These are phyloP conservation scores for Lagenidium giganteum DNA, from an alignment of 352 stramenopile genomes.

Conservation along the genomic window DNA sequence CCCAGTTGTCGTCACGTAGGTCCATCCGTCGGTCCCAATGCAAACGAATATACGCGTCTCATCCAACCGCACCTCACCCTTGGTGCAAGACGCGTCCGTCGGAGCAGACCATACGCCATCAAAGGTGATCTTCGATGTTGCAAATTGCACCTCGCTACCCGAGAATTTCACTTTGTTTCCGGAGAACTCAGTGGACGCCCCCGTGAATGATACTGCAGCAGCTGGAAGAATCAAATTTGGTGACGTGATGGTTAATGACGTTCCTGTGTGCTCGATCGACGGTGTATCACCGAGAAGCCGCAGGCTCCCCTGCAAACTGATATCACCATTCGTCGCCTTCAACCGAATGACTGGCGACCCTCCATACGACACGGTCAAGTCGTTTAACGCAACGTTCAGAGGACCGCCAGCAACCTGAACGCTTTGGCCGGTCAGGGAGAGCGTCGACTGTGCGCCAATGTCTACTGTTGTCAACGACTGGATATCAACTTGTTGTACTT, in stretches of 20 bases:
- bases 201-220: constrained; percentile 3
- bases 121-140: constrained; percentile 14
- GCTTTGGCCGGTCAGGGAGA: constrained; percentile 25
- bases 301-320: constrained; percentile 21
- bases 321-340: constrained; percentile 15
- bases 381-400: constrained; percentile 18
- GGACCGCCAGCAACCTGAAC: constrained; percentile 23
- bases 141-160: constrained; percentile 2
- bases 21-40: not conserved
- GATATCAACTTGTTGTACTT: constrained; percentile 25
- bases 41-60: constrained; percentile 20
- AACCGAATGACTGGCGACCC: constrained; percentile 12
- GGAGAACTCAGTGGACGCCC: constrained; percentile 1
- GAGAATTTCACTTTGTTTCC: constrained; percentile 10
- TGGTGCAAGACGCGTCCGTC: constrained; percentile 1
- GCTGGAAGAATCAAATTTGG: constrained; percentile 11
- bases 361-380: constrained; percentile 19
- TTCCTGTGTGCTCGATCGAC: constrained; percentile 22
- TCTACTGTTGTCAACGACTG: constrained; percentile 25
- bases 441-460: constrained; percentile 15
- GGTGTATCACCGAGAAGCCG: constrained; percentile 13
- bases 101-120: constrained; percentile 6
- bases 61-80: constrained; percentile 26
- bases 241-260: constrained; percentile 26
- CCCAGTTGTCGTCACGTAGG: constrained; percentile 1